A percentile compares a stretch with the other conserved stretches of the same genome.
Evolutionary conservation across 1,284 basidiomycete species (phyloP).

Genomic region (Sporisorium reilianum): DNA sequence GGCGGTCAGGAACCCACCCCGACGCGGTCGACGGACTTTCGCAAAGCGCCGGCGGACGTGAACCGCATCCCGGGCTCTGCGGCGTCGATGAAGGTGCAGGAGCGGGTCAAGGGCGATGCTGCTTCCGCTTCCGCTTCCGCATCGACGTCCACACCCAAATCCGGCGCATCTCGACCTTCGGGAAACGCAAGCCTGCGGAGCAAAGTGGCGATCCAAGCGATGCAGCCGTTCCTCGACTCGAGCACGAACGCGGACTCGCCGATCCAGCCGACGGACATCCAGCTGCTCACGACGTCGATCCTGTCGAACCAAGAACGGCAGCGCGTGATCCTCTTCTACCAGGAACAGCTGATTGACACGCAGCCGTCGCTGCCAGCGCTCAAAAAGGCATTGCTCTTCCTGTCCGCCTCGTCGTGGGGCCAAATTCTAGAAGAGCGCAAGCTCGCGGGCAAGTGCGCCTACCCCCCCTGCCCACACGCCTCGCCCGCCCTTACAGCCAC

Average conservation of each 20-base stretch:
- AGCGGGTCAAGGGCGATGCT: slow-evolving; percentile 9
- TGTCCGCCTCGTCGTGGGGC: slow-evolving; percentile 31
- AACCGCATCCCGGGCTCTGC: slow-evolving; percentile 44
- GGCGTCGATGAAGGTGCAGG: slow-evolving; percentile 39
- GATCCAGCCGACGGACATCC: slow-evolving; percentile 49
- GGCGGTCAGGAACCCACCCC: too few relatives aligned
- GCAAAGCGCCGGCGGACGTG: slow-evolving; percentile 25
- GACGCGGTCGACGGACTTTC: too few relatives aligned
- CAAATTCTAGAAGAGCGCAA: slow-evolving; percentile 42
- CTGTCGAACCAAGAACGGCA: slow-evolving; percentile 42
- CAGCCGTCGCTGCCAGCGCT: slow-evolving; percentile 10
- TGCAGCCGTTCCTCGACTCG: slow-evolving; percentile 38
- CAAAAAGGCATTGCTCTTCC: slow-evolving; percentile 24
- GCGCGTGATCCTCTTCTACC: slow-evolving; percentile 28
- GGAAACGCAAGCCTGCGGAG: not conserved
- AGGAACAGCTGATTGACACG: slow-evolving; percentile 32
- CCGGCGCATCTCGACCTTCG: not conserved
- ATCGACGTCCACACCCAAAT: not conserved
- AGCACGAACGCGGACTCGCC: slow-evolving; percentile 22
- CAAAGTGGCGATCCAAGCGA: slow-evolving; percentile 23
- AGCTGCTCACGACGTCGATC: slow-evolving; percentile 49
- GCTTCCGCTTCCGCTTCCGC: not conserved
- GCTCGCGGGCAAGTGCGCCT: slow-evolving; percentile 30
- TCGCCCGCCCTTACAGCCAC: slow-evolving; percentile 13
- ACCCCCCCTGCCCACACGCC: slow-evolving; percentile 21